These are phyloP conservation scores for Panaeolus cyanescens DNA, from an alignment of 768 basidiomycete genomes.

Conservation along the genomic window DNA sequence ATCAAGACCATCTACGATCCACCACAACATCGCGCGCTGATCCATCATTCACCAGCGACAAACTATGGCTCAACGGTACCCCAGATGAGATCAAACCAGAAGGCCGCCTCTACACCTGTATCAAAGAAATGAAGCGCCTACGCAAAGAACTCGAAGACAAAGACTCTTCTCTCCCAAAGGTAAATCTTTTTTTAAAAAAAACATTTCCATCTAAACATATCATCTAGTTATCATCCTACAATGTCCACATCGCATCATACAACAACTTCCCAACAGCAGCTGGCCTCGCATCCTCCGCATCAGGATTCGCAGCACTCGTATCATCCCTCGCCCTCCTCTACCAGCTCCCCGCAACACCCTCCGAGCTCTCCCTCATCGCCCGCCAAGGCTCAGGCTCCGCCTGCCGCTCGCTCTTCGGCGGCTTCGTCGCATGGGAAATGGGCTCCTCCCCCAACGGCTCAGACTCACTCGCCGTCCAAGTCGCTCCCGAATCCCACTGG, in stretches of 20 bases:
- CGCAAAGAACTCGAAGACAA: constrained; percentile 77
- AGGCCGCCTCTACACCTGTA: constrained; percentile 82
- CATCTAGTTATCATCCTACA: constrained; percentile 63
- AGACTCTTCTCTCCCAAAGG: constrained; percentile 66
- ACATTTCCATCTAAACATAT: constrained; percentile 6
- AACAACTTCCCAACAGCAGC: constrained; percentile 99
- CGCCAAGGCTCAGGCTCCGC: constrained; percentile 98
- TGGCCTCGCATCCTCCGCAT: constrained; percentile 95
- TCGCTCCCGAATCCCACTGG: constrained; percentile 89
- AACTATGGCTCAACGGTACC: constrained; percentile 92
- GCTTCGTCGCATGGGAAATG: constrained; percentile 95
- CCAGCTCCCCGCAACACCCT: constrained; percentile 73
- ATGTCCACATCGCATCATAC: constrained; percentile 88
- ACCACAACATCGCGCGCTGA: constrained; percentile 92
- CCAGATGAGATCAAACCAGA: constrained; percentile 87
- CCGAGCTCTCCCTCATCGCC: constrained; percentile 88
- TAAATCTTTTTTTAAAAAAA: constrained; percentile 26
- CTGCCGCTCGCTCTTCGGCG: constrained; percentile 96
- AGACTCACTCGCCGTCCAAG: constrained; percentile 87
- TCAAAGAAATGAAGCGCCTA: constrained; percentile 81
- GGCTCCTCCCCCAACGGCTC: constrained; percentile 66
- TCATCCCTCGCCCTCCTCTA: constrained; percentile 89
- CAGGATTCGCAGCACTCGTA: constrained; percentile 94
- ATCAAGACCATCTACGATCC: constrained; percentile 92
- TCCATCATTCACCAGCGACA: constrained; percentile 69